Evolutionary conservation across 495 filamentous ascomycete species (phyloP).

Genomic region (Aspergillus bridgeri): DNA sequence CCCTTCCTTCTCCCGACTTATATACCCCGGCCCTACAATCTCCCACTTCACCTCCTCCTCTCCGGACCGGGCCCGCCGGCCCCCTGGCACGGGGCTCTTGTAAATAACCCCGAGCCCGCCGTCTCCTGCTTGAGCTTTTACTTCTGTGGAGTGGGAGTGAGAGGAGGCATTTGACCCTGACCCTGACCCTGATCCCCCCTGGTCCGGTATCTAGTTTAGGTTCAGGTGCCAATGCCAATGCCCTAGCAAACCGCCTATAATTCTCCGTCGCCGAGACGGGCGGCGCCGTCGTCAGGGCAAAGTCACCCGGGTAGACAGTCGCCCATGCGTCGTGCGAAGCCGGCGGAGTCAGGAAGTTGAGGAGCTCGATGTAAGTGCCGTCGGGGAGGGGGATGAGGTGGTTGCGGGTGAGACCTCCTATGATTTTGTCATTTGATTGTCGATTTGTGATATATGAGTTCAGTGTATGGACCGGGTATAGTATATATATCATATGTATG

Average conservation of each 20-base stretch:
- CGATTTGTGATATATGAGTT: no score
- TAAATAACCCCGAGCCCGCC: not conserved
- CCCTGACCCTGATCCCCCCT: no score
- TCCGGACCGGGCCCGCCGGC: no score
- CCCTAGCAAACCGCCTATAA: not conserved
- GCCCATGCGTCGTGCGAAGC: not conserved
- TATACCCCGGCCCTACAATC: not conserved
- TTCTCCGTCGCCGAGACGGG: not conserved
- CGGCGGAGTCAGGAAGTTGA: not conserved
- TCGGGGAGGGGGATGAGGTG: not conserved
- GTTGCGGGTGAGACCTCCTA: not conserved
- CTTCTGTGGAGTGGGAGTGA: no score
- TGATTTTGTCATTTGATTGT: no score
- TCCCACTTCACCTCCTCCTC: not conserved
- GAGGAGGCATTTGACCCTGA: no score
- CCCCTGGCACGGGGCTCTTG: not conserved
- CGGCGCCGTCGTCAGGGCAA: not conserved
- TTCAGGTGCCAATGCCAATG: not conserved
- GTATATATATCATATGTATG: no score
- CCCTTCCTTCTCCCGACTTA: no score
- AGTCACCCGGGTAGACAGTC: not conserved
- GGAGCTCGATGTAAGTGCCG: not conserved
- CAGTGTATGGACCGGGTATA: no score
- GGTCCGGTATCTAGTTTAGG: no score
- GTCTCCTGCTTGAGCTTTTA: no score